Evolutionary conservation across 148 eudicot species (phyloP), one percentile per base, ranked within the genome.

Genomic region (Camellia lanceoleosa): DNA sequence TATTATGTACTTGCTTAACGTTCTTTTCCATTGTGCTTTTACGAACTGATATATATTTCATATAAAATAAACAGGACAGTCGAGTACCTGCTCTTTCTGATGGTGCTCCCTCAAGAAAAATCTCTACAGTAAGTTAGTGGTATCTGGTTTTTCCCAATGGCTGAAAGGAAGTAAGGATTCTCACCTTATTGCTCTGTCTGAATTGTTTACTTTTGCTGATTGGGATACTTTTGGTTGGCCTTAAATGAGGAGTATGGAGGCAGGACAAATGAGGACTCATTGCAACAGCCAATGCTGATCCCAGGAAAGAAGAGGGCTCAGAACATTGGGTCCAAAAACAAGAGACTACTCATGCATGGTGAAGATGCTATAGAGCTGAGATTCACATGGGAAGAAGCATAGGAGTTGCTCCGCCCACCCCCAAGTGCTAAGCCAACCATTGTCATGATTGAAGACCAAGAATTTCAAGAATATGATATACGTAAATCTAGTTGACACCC

Each of bases 391-490:
- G 92, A 88, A 76, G 98, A 96, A 87, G 89, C 95, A 71, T 98
- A 96, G 67, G 94, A 91, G 73, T 83, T 96, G 80, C 88, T 96
- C 73, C 95, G 97, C 73, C 94, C 97, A 55, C 83, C 91, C 41
- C 92, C 92, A 54, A 80, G 75, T 85, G 80, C 83, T 60, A 84
- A 86, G 63, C 94, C 99, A 61, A 92, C 80, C 64, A 82, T 92
- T 49, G 81, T 91, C 86, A 79, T 84, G 85, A 81, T 96, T 83
- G 99, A 94, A 72, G 91, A 85, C 76, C 80, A 78, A 65, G 95
- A 89, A 80, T 80, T 96, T 80, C 98, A 96, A 89, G 99, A 96
- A 85, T 96, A 89, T 88, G 91, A 78, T 76, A 98, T 96, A 86
- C 89, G 90, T 80, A 43, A 60, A 47, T 41, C 67, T 9, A 14